A percentile compares a stretch with the other conserved stretches of the same genome.
Evolutionary conservation across 805 yeast genomes (phyloP).

Genomic region (Candida stauntonica): DNA sequence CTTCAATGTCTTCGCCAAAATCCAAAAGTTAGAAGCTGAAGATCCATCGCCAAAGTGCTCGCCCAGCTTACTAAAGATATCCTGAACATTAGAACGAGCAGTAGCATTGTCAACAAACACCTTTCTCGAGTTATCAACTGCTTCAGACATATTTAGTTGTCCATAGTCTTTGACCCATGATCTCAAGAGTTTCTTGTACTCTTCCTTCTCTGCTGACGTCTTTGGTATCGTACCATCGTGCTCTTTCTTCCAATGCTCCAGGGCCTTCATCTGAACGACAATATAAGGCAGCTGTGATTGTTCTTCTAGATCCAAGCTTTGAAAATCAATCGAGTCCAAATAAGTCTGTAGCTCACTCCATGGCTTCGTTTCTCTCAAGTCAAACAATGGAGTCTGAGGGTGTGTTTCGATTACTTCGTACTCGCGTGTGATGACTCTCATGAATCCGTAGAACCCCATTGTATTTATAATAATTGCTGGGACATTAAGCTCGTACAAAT

Average conservation of each 20-base stretch:
- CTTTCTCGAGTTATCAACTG: slow-evolving; percentile 40
- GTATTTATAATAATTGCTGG: slow-evolving; percentile 53
- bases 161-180: slow-evolving; percentile 35
- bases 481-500: slow-evolving; percentile 40
- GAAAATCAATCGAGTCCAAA: slow-evolving; percentile 47
- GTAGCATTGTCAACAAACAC: slow-evolving; percentile 32
- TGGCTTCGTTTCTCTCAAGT: slow-evolving; percentile 61
- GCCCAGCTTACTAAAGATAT: slow-evolving; percentile 22
- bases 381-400: slow-evolving; percentile 49
- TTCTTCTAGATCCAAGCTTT: slow-evolving; percentile 33
- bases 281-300: slow-evolving; percentile 69
- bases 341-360: slow-evolving; percentile 64
- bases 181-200: slow-evolving; percentile 35
- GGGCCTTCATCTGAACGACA: slow-evolving; percentile 53
- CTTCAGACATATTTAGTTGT: slow-evolving; percentile 47
- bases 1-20: slow-evolving; percentile 49
- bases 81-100: slow-evolving; percentile 26
- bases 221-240: slow-evolving; percentile 30
- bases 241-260: slow-evolving; percentile 35
- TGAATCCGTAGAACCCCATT: slow-evolving; percentile 61
- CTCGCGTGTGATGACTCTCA: slow-evolving; percentile 52
- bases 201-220: slow-evolving; percentile 37
- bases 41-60: slow-evolving; percentile 4
- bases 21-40: slow-evolving; percentile 49
- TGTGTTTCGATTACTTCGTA: slow-evolving; percentile 73